These are phyloP conservation scores for Globisporangium takayamanum DNA, from an alignment of 352 stramenopile genomes.

Conservation along the genomic window DNA sequence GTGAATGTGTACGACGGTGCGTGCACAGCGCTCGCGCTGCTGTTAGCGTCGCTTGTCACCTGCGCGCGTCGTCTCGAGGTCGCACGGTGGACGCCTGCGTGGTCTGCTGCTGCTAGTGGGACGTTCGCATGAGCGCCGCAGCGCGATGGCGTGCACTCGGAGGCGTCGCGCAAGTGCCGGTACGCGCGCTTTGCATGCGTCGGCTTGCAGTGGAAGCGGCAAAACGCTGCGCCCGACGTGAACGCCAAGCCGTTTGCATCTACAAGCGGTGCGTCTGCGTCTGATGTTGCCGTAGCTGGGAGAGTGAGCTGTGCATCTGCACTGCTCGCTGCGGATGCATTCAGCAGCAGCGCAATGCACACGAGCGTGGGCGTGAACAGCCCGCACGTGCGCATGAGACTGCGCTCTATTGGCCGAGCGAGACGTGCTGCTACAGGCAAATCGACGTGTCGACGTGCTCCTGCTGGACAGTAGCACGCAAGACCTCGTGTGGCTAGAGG, in stretches of 20 bases:
- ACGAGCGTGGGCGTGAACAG: no score
- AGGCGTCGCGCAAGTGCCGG: conserved; percentile 25
- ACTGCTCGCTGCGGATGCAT: no score
- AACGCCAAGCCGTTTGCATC: conserved; percentile 41
- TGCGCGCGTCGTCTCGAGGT: background rate
- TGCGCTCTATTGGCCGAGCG: no score
- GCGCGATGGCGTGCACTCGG: conserved; percentile 26
- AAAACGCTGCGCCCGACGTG: conserved; percentile 39
- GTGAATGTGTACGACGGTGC: conserved; percentile 25
- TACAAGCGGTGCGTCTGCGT: conserved; percentile 3
- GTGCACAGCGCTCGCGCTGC: background rate
- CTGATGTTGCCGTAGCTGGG: no score
- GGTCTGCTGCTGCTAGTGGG: no score
- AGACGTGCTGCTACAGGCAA: no score
- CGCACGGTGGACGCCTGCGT: background rate
- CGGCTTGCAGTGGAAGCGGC: conserved; percentile 52
- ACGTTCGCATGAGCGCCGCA: conserved; percentile 9
- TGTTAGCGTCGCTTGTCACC: background rate
- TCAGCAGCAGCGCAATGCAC: no score
- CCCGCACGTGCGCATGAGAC: no score
- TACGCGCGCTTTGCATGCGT: conserved; percentile 36
- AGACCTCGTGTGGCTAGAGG: no score
- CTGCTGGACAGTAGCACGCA: no score
- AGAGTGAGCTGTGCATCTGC: no score
- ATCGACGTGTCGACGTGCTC: no score